Conservation (phyloP, 306 rosid species). For the Prinsepia uniflora region DNA sequence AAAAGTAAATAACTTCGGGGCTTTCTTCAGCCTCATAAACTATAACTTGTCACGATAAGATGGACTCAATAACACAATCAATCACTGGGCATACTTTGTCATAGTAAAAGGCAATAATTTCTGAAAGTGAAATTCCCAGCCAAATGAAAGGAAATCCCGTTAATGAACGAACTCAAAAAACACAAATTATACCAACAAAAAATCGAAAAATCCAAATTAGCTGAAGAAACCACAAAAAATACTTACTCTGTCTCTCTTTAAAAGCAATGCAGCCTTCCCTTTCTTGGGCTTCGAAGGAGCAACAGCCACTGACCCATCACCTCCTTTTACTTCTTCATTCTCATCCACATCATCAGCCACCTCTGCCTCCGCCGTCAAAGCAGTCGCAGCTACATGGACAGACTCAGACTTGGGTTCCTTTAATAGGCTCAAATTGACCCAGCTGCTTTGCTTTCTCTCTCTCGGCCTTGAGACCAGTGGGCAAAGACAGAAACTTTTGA, state of each 20-base stretch:
- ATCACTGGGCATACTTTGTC: slow-evolving; percentile 6
- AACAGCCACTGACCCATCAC: slow-evolving; percentile 21
- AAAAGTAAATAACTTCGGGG: background rate
- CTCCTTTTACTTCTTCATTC: slow-evolving; percentile 33
- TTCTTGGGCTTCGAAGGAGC: slow-evolving; percentile 56
- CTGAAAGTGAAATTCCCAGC: slow-evolving; percentile 12
- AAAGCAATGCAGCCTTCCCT: slow-evolving; percentile 87
- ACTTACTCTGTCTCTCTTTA: slow-evolving; percentile 85
- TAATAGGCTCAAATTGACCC: slow-evolving; percentile 22
- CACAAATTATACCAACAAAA: background rate
- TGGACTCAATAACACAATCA: background rate
- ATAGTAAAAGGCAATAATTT: slow-evolving; percentile 1
- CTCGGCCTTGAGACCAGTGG: slow-evolving; percentile 37
- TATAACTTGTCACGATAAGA: background rate
- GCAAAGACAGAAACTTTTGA: slow-evolving; percentile 33
- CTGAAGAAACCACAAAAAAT: background rate
- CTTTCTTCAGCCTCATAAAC: background rate
- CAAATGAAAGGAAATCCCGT: slow-evolving; percentile 20
- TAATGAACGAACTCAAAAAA: slow-evolving; percentile 1
- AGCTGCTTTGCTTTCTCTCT: slow-evolving; percentile 24
- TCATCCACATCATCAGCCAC: slow-evolving; percentile 46
- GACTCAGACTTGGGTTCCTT: slow-evolving; percentile 23
- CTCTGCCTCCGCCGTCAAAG: slow-evolving; percentile 55
- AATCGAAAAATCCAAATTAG: background rate
- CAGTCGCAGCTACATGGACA: slow-evolving; percentile 36